These are phyloP conservation scores for Aspergillus hancockii DNA, from an alignment of 495 filamentous ascomycete genomes.

Conservation along the genomic window DNA sequence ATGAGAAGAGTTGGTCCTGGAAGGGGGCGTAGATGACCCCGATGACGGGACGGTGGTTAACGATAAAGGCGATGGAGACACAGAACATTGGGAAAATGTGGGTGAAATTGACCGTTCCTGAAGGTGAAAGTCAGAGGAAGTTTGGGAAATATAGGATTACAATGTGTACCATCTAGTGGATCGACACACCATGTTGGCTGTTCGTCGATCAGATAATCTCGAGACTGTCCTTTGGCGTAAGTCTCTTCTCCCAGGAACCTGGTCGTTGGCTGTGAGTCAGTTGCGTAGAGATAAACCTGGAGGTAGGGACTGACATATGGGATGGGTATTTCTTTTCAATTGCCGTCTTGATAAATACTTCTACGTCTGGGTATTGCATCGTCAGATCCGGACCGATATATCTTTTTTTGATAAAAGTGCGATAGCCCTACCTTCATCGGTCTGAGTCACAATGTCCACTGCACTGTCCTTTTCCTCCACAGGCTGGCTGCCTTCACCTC, in stretches of 20 bases:
- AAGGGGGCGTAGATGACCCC: conserved; percentile 69
- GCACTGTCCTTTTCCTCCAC: conserved; percentile 62
- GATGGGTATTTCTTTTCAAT: conserved; percentile 58
- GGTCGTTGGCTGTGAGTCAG: not conserved
- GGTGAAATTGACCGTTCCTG: conserved; percentile 68
- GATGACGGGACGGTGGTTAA: conserved; percentile 56
- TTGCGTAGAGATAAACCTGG: not conserved
- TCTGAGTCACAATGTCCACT: conserved; percentile 72
- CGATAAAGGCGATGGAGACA: conserved; percentile 63
- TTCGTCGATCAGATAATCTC: conserved; percentile 61
- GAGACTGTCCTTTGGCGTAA: conserved; percentile 59
- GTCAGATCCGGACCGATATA: conserved; percentile 38
- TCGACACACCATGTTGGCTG: conserved; percentile 71
- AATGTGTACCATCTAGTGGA: conserved; percentile 58
- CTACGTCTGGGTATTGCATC: conserved; percentile 54
- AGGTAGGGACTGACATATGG: conserved; percentile 52
- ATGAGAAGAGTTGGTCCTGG: conserved; percentile 63
- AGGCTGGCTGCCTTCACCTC: conserved; percentile 24
- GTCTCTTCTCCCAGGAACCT: conserved; percentile 74
- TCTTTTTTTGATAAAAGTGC: conserved; percentile 3
- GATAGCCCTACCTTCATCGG: conserved; percentile 57
- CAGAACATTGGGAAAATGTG: conserved; percentile 76
- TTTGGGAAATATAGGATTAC: not conserved
- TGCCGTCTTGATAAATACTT: conserved; percentile 60
- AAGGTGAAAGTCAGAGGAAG: not conserved